phyloP scores from a whole-genome alignment of 768 basidiomycete genomes.

The Zangia roseola region DNA sequence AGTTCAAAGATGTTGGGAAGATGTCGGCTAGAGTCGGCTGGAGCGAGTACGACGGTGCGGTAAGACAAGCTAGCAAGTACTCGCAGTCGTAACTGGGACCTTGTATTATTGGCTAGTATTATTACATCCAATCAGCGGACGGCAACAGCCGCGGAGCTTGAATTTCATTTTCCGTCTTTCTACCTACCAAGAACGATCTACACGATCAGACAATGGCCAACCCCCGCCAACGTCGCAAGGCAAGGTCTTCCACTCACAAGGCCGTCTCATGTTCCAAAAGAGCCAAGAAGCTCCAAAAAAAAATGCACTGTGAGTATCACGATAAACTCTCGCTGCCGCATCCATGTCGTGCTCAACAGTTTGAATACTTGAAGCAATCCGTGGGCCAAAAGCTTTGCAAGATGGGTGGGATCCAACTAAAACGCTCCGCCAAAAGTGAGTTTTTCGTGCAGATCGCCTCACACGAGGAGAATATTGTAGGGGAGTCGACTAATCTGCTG shows the following conservation, averaged over 20 bases:
- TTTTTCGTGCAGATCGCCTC: slow-evolving; percentile 7
- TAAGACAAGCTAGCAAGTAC: too few species aligned
- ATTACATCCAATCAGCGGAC: not conserved
- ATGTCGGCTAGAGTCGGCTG: not conserved
- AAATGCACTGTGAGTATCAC: slow-evolving; percentile 63
- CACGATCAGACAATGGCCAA: slow-evolving; percentile 66
- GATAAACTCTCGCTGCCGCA: not conserved
- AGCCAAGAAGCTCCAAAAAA: slow-evolving; percentile 74
- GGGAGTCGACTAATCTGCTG: not conserved
- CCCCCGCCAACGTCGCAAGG: slow-evolving; percentile 88
- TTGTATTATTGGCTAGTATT: too few species aligned
- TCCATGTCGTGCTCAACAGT: slow-evolving; percentile 5
- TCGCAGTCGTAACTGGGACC: too few species aligned
- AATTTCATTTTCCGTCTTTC: not conserved
- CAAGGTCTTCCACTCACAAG: slow-evolving; percentile 72
- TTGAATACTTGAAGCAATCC: slow-evolving; percentile 52
- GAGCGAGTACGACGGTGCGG: too few species aligned
- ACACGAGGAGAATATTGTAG: not conserved
- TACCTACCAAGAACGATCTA: not conserved
- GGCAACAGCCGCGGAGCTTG: slow-evolving; percentile 7
- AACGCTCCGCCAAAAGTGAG: slow-evolving; percentile 92
- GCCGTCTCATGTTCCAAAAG: slow-evolving; percentile 71
- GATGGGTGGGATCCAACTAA: slow-evolving; percentile 85
- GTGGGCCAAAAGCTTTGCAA: slow-evolving; percentile 78
- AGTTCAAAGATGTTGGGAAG: not conserved